Conservation (phyloP, 768 basidiomycete genomes). For the Amanita subjunquillea region DNA sequence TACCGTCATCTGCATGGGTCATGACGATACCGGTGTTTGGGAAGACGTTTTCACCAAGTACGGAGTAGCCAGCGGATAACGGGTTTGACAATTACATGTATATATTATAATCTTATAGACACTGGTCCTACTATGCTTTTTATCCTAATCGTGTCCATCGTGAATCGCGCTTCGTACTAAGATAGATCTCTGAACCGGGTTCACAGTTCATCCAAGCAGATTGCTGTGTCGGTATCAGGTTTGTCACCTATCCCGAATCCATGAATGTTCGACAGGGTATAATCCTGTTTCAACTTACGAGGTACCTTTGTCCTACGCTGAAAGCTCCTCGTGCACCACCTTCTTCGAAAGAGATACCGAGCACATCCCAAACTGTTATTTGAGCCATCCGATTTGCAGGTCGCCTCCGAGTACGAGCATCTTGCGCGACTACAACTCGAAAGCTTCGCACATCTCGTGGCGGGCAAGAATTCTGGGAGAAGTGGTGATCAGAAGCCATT, state of each 20-base stretch:
- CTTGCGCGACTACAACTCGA: slow-evolving; percentile 60
- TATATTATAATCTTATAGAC: slow-evolving; percentile 1
- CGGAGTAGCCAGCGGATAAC: slow-evolving; percentile 33
- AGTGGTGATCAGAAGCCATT: neutral
- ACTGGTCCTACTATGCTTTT: neutral
- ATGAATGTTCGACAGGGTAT: slow-evolving; percentile 6
- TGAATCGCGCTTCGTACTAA: slow-evolving; percentile 58
- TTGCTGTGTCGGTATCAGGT: slow-evolving; percentile 56
- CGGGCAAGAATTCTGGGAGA: slow-evolving; percentile 47
- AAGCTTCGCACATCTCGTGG: slow-evolving; percentile 68
- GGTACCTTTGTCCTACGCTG: slow-evolving; percentile 52
- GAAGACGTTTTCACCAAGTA: slow-evolving; percentile 56
- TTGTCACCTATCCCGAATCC: slow-evolving; percentile 36
- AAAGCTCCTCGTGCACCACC: slow-evolving; percentile 40
- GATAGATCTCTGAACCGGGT: slow-evolving; percentile 54
- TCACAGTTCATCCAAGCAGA: slow-evolving; percentile 64
- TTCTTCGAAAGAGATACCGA: slow-evolving; percentile 39
- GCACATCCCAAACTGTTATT: slow-evolving; percentile 78
- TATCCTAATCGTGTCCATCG: slow-evolving; percentile 40
- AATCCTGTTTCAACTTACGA: slow-evolving; percentile 32
- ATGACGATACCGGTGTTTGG: slow-evolving; percentile 67
- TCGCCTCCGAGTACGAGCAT: slow-evolving; percentile 42
- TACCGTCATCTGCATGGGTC: slow-evolving; percentile 79
- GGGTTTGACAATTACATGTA: neutral
- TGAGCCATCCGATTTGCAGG: slow-evolving; percentile 55